Percentiles rank a stretch among this genome's conserved stretches.
phyloP scores from a whole-genome alignment of 192 early-diverging fungal species.

The Paraglomus occultum region DNA sequence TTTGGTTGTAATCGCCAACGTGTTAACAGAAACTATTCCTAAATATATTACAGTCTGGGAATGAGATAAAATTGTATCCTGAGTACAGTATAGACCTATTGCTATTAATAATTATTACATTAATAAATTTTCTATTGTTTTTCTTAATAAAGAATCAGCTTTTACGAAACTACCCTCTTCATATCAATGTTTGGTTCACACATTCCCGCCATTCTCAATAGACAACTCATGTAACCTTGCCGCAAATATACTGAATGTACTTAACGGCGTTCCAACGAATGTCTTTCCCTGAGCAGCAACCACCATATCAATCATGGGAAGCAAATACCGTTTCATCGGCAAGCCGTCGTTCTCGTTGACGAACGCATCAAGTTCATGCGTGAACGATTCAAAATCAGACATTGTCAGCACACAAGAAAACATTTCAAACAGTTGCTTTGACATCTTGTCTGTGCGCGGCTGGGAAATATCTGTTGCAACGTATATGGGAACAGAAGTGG shows the following conservation, averaged over 20 bases:
- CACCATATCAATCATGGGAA: constrained; percentile 59
- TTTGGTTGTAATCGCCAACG: no score
- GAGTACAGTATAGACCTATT: no score
- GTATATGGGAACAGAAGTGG: constrained; percentile 33
- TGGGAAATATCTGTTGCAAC: constrained; percentile 39
- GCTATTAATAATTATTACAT: no score
- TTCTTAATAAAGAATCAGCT: no score
- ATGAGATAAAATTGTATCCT: no score
- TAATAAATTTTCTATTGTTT: no score
- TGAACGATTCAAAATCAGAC: constrained; percentile 45
- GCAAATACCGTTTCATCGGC: constrained; percentile 44
- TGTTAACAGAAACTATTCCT: no score
- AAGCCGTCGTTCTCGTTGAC: constrained; percentile 46
- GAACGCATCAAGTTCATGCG: constrained; percentile 34
- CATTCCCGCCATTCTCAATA: no score
- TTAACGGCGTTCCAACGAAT: constrained; percentile 52
- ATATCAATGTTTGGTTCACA: no score
- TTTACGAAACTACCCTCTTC: no score
- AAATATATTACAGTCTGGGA: no score
- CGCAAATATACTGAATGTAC: constrained; percentile 39
- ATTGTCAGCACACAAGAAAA: constrained; percentile 56
- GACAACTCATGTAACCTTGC: no score
- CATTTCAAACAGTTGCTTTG: constrained; percentile 46
- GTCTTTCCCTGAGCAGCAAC: constrained; percentile 50
- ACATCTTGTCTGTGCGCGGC: constrained; percentile 46